Conservation (phyloP, 202 grass and related monocot species). For the Cymbopogon flexuosus region DNA sequence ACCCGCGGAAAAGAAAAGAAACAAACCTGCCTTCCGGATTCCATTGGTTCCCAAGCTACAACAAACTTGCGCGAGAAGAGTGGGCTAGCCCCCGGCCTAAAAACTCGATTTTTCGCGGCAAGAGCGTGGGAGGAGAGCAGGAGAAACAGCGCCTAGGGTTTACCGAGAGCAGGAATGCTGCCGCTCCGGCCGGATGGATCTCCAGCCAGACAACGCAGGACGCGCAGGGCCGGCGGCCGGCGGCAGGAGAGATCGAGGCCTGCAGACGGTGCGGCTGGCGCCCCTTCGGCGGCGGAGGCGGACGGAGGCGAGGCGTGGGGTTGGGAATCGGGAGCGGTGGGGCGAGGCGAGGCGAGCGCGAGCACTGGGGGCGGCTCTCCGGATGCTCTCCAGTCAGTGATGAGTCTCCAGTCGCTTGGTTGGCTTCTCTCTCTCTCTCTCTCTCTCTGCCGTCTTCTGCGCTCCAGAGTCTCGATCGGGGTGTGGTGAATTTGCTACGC, state of each 20-base stretch:
- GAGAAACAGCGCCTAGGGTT: slow-evolving; percentile 40
- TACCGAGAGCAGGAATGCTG: slow-evolving; percentile 42
- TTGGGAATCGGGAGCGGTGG: too few relatives aligned
- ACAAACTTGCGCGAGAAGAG: not conserved
- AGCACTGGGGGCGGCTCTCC: too few relatives aligned
- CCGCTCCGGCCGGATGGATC: slow-evolving; percentile 46
- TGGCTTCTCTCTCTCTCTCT: too few relatives aligned
- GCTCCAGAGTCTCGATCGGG: too few relatives aligned
- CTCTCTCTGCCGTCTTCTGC: too few relatives aligned
- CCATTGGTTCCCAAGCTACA: not conserved
- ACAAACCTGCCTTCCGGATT: not conserved
- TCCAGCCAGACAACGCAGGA: slow-evolving; percentile 7
- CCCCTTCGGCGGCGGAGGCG: too few relatives aligned
- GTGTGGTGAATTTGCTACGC: too few relatives aligned
- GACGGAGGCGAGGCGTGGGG: too few relatives aligned
- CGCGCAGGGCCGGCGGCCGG: not conserved
- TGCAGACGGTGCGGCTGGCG: too few relatives aligned
- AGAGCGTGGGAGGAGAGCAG: not conserved
- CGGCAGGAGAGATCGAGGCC: slow-evolving; percentile 8
- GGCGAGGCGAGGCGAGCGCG: too few relatives aligned
- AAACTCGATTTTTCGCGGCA: slow-evolving; percentile 24
- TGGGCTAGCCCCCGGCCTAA: not conserved
- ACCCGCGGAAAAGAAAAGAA: not conserved
- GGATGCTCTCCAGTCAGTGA: too few relatives aligned
- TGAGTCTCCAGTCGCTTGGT: too few relatives aligned